Evolutionary conservation across 805 yeast genomes (phyloP).

Genomic region (Metschnikowia amazonensis): DNA sequence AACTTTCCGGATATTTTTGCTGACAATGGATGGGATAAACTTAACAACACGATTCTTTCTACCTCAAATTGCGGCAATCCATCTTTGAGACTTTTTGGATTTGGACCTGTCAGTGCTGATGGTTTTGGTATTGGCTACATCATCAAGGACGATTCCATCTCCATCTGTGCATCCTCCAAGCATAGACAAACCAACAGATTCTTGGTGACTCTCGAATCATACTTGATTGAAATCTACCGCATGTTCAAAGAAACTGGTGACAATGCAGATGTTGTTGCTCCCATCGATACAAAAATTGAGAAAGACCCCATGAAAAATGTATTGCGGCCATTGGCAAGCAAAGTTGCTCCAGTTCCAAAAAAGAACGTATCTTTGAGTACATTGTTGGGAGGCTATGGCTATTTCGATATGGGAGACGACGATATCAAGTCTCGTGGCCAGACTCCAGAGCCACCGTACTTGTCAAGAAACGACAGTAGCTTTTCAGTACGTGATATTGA

Average conservation of each 20-base stretch:
- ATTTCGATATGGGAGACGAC: conserved; percentile 55
- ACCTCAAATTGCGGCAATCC: conserved; percentile 61
- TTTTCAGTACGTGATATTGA: conserved; percentile 55
- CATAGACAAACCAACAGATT: conserved; percentile 59
- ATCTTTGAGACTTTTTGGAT: conserved; percentile 53
- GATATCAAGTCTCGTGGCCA: conserved; percentile 53
- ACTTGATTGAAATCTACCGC: conserved; percentile 43
- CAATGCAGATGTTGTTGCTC: conserved; percentile 18
- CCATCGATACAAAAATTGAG: conserved; percentile 25
- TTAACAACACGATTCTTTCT: conserved; percentile 69
- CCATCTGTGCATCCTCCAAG: conserved; percentile 55
- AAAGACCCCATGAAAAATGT: conserved; percentile 1
- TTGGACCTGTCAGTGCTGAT: conserved; percentile 55
- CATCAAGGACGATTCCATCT: conserved; percentile 48
- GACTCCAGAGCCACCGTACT: conserved; percentile 52
- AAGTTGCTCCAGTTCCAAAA: conserved; percentile 10
- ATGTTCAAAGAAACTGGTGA: conserved; percentile 26
- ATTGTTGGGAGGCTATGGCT: conserved; percentile 57
- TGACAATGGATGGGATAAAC: conserved; percentile 82
- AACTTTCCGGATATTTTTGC: conserved; percentile 72
- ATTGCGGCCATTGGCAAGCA: conserved; percentile 6
- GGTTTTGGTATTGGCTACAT: conserved; percentile 60
- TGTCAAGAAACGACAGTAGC: conserved; percentile 35
- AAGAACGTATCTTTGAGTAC: conserved; percentile 22
- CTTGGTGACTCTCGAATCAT: conserved; percentile 49